Evolutionary conservation across 371 early-diverging fungal genomes (phyloP).

Genomic region (Capillidium heterosporum): DNA sequence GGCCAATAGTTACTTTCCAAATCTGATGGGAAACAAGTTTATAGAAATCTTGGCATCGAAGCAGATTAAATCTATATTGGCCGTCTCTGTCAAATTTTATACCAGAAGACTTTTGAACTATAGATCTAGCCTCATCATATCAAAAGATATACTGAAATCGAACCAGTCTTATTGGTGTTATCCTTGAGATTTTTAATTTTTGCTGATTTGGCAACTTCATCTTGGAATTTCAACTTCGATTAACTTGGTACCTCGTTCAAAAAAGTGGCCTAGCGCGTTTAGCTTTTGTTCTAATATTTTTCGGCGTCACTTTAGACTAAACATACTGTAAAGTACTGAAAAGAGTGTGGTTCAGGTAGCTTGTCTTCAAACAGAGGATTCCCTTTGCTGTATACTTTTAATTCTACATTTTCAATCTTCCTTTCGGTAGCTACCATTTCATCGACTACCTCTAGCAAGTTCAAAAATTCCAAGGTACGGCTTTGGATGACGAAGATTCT

Average conservation of each 20-base stretch:
- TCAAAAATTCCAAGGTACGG: constrained; percentile 1
- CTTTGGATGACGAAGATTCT: background rate
- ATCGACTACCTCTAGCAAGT: background rate
- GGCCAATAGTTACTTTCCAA: background rate
- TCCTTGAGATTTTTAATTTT: background rate
- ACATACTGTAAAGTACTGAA: background rate
- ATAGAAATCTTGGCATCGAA: background rate
- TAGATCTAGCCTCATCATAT: constrained; percentile 15
- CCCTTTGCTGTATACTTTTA: background rate
- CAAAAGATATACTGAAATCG: constrained; percentile 14
- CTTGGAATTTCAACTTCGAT: background rate
- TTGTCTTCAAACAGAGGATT: background rate
- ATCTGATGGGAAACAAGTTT: background rate
- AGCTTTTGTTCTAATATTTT: constrained; percentile 1
- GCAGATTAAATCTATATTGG: background rate
- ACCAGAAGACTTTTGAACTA: constrained; percentile 11
- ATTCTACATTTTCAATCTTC: background rate
- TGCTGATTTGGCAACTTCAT: background rate
- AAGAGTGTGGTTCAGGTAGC: background rate
- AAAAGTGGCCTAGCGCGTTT: background rate
- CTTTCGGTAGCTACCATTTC: background rate
- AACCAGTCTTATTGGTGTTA: constrained; percentile 6
- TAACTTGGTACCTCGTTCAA: constrained; percentile 3
- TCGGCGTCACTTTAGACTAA: background rate
- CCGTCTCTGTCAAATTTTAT: constrained; percentile 12